Evolutionary conservation across 148 eudicot genomes (phyloP).

Genomic region (Selenicereus undatus): DNA sequence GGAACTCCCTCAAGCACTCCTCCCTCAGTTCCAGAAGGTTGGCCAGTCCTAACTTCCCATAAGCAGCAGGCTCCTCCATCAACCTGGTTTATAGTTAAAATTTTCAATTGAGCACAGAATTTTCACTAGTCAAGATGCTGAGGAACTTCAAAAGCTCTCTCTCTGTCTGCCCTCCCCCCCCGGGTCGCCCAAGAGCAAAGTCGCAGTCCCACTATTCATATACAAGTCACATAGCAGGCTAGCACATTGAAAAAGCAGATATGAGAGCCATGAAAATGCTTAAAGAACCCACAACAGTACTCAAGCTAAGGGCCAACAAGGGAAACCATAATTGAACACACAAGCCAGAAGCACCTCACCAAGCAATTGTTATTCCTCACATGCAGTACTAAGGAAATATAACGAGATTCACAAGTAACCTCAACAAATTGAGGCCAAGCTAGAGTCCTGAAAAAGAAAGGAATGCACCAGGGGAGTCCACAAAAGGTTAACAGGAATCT

Average conservation of each 20-base stretch:
- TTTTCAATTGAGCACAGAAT: background rate
- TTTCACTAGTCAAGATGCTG: too few relatives aligned
- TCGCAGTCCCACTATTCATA: too few relatives aligned
- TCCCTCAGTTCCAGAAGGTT: slow-evolving; percentile 94
- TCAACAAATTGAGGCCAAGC: background rate
- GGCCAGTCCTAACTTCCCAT: slow-evolving; percentile 93
- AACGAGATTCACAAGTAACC: background rate
- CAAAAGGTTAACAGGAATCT: background rate
- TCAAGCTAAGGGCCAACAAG: background rate
- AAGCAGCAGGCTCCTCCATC: slow-evolving; percentile 99
- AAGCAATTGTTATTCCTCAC: background rate
- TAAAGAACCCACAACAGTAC: background rate
- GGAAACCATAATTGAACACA: too few relatives aligned
- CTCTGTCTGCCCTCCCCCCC: too few relatives aligned
- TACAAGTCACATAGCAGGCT: too few relatives aligned
- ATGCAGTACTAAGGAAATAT: background rate
- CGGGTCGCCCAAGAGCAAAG: too few relatives aligned
- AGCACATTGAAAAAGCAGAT: too few relatives aligned
- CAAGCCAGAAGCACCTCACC: too few relatives aligned
- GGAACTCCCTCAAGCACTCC: slow-evolving; percentile 95
- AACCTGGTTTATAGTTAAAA: slow-evolving; percentile 39
- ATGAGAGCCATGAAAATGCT: background rate
- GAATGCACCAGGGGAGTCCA: background rate
- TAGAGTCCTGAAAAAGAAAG: background rate
- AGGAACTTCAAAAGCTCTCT: too few relatives aligned